A percentile compares a stretch with the other conserved stretches of the same genome.
Conservation (phyloP, 352 stramenopile genomes). For the Phytophthora melonis region DNA sequence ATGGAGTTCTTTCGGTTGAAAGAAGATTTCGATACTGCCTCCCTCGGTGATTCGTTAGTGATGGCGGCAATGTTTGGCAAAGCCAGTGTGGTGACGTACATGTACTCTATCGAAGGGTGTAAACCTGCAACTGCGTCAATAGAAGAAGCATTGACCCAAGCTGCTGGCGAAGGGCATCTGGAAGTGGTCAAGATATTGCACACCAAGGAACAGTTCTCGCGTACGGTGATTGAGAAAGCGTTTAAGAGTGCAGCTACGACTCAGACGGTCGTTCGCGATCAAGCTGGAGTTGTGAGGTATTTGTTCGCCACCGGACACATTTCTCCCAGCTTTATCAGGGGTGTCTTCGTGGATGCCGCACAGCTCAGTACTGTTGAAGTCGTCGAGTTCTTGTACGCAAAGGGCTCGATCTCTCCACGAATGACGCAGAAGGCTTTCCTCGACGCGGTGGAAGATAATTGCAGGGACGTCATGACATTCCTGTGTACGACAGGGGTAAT, state of each 20-base stretch:
- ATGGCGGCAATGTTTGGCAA: not conserved
- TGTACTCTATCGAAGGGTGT: not conserved
- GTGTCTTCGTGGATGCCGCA: not conserved
- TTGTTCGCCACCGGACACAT: not conserved
- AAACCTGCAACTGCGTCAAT: not conserved
- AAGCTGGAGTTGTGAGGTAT: not conserved
- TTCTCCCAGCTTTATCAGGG: not conserved
- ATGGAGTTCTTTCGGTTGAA: conserved; percentile 12
- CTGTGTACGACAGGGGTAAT: conserved; percentile 3
- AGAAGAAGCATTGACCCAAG: not conserved
- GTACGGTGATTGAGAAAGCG: not conserved
- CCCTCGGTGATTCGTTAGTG: not conserved
- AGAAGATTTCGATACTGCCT: not conserved
- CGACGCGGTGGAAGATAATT: not conserved
- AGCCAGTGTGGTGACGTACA: not conserved
- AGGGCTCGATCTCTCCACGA: not conserved
- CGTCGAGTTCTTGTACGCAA: conserved; percentile 4
- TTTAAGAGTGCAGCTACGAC: not conserved
- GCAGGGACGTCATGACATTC: not conserved
- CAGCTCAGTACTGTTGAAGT: not conserved
- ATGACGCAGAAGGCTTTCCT: not conserved
- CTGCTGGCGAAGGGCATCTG: not conserved
- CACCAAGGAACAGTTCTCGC: not conserved
- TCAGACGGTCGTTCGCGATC: not conserved
- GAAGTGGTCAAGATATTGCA: conserved; percentile 1